These are phyloP conservation scores for Hypomyces perniciosus DNA, from an alignment of 2,329 filamentous ascomycete species.

Conservation along the genomic window DNA sequence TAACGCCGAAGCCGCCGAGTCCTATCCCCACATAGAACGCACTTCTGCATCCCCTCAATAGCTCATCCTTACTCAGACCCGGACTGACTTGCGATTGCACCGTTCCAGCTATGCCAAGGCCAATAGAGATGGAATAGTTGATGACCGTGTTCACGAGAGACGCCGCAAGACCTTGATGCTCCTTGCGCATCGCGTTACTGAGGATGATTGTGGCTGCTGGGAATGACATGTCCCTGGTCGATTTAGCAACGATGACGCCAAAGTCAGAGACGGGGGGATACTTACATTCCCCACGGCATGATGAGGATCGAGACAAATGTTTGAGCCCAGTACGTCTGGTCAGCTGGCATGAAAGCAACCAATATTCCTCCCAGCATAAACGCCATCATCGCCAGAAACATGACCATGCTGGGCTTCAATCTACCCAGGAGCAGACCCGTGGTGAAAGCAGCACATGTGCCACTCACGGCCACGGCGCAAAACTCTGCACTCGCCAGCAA, in stretches of 20 bases:
- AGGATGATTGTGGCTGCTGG: constrained; percentile 53
- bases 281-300: constrained; percentile 8
- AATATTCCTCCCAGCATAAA: constrained; percentile 35
- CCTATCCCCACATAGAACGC: constrained; percentile 31
- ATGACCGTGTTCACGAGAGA: constrained; percentile 54
- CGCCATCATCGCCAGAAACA: constrained; percentile 34
- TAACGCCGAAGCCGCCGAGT: not conserved
- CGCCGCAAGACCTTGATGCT: constrained; percentile 35
- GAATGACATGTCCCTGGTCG: constrained; percentile 57
- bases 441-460: constrained; percentile 36
- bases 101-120: constrained; percentile 56
- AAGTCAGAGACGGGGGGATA: not conserved
- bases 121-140: constrained; percentile 59
- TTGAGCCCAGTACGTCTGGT: constrained; percentile 56
- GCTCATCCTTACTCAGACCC: constrained; percentile 23
- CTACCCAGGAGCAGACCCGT: constrained; percentile 27
- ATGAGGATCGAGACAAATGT: constrained; percentile 41
- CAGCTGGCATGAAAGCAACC: constrained; percentile 38
- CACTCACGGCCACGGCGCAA: constrained; percentile 28
- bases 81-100: constrained; percentile 26
- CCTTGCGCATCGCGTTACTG: constrained; percentile 39
- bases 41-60: constrained; percentile 23
- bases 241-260: constrained; percentile 13
- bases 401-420: constrained; percentile 26
- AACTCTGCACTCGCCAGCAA: constrained; percentile 37